phyloP scores from a whole-genome alignment of 2,329 filamentous ascomycete species.

The Botryosphaeria agaves region DNA sequence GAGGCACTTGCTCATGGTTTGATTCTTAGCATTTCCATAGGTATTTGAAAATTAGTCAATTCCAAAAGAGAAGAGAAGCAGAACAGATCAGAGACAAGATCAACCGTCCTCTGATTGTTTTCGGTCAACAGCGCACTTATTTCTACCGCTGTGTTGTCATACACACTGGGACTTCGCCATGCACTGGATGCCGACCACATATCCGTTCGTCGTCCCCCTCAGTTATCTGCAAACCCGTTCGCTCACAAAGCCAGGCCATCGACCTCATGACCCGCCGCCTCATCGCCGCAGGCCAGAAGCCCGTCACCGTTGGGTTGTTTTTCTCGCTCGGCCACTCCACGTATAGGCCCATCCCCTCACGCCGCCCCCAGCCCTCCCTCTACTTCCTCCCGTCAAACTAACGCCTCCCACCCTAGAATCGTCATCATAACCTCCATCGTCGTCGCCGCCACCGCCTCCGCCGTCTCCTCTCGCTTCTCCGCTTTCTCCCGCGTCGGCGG shows the following conservation, averaged over 20 bases:
- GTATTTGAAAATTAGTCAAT: too few species aligned
- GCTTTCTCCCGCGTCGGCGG: conserved; percentile 65
- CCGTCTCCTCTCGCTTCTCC: conserved; percentile 65
- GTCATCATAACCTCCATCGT: conserved; percentile 81
- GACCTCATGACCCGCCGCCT: conserved; percentile 87
- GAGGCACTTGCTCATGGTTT: too few species aligned
- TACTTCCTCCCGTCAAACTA: neutral
- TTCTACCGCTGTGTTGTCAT: conserved; percentile 68
- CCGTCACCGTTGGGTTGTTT: conserved; percentile 84
- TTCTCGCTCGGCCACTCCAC: conserved; percentile 91
- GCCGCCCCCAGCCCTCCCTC: neutral
- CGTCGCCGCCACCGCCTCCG: conserved; percentile 78
- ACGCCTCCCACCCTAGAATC: conserved; percentile 30
- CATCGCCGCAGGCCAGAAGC: conserved; percentile 66
- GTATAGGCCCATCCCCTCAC: conserved; percentile 13
- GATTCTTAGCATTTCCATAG: conserved; percentile 17
- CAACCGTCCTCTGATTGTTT: too few species aligned
- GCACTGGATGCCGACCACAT: conserved; percentile 97
- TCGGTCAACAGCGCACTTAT: conserved; percentile 43
- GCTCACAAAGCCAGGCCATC: conserved; percentile 41
- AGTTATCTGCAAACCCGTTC: neutral
- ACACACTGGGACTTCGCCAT: conserved; percentile 78
- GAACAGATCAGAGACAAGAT: too few species aligned
- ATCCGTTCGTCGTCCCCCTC: conserved; percentile 23
- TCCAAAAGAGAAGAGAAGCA: too few species aligned